Percentiles rank a stretch among this genome's conserved stretches.
These are phyloP conservation scores for Fraxinus cuspidata DNA, from an alignment of 257 asterid species.

Conservation along the genomic window DNA sequence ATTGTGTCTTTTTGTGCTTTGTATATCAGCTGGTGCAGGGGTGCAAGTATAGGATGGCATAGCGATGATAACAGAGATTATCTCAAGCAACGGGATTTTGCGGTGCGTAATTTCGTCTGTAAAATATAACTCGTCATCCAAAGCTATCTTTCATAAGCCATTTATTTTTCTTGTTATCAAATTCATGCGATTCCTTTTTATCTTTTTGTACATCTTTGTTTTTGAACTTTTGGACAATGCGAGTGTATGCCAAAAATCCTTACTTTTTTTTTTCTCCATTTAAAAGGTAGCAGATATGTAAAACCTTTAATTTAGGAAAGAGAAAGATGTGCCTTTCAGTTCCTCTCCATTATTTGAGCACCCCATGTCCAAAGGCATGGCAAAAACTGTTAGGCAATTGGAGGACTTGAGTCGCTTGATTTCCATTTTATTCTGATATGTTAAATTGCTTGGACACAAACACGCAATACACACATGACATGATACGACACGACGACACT, in stretches of 20 bases:
- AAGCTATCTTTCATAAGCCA: neutral
- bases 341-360: neutral
- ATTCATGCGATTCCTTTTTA: neutral
- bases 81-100: conserved; percentile 85
- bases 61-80: conserved; percentile 88
- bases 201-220: neutral
- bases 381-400: neutral
- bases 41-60: conserved; percentile 97
- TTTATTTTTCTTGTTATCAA: conserved; percentile 5
- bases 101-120: conserved; percentile 49
- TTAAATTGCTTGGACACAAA: too few relatives aligned
- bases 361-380: neutral
- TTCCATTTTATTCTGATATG: neutral
- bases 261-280: neutral
- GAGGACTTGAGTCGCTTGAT: neutral
- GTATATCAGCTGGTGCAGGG: conserved; percentile 75
- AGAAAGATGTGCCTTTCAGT: neutral
- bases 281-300: neutral
- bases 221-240: neutral
- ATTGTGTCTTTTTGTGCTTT: conserved; percentile 18
- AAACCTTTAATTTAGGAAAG: neutral
- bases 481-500: too few relatives aligned
- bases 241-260: neutral
- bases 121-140: neutral
- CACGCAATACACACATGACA: too few relatives aligned